phyloP scores from a whole-genome alignment of 306 rosid genomes.

The Leucaena leucocephala region DNA sequence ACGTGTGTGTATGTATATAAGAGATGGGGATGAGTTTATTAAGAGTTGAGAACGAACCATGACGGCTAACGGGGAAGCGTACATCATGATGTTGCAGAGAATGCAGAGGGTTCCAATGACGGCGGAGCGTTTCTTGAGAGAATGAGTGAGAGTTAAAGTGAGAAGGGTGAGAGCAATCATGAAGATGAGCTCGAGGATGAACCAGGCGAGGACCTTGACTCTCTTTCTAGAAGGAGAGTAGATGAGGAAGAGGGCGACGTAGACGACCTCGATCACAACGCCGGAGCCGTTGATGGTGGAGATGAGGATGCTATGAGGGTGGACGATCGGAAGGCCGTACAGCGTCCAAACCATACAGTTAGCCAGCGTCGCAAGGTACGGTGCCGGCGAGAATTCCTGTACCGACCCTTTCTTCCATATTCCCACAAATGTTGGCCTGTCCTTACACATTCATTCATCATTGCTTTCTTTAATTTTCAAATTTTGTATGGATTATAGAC shows the following conservation, averaged over 20 bases:
- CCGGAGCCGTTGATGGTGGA: conserved; percentile 72
- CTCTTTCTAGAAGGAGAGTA: conserved; percentile 54
- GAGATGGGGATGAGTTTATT: not conserved
- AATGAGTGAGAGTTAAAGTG: conserved; percentile 44
- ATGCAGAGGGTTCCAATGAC: conserved; percentile 68
- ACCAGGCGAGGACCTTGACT: conserved; percentile 39
- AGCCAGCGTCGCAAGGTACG: conserved; percentile 66
- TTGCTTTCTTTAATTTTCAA: not conserved
- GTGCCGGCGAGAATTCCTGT: conserved; percentile 68
- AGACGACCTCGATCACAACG: conserved; percentile 52
- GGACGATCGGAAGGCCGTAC: conserved; percentile 70
- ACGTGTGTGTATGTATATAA: not conserved
- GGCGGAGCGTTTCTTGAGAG: conserved; percentile 48
- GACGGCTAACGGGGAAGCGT: conserved; percentile 71
- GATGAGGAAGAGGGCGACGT: conserved; percentile 58
- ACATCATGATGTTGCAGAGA: conserved; percentile 71
- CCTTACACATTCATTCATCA: not conserved
- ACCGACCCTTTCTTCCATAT: conserved; percentile 74
- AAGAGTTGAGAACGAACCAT: conserved; percentile 45
- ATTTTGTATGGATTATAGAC: no score
- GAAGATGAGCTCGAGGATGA: conserved; percentile 54
- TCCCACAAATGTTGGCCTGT: conserved; percentile 67
- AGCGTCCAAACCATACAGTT: conserved; percentile 82
- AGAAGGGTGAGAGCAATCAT: conserved; percentile 40
- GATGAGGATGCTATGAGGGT: conserved; percentile 61